Evolutionary conservation across 2,329 filamentous ascomycete genomes (phyloP), one percentile per base, ranked within the genome.

Genomic region (Dothideomycetes sp.): DNA sequence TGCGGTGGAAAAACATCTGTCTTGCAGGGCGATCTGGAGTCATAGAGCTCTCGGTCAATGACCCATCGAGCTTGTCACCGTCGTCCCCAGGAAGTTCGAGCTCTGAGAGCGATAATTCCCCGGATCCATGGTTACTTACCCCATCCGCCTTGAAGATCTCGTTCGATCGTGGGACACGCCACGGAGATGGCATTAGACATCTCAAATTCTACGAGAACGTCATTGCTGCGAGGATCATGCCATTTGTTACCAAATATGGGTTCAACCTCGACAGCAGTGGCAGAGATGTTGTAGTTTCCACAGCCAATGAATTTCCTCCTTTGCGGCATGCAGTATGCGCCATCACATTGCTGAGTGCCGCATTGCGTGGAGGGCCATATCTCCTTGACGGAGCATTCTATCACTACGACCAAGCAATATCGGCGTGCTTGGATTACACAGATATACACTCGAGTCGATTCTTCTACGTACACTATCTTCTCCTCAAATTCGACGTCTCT

Each of bases 281-380:
- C 4, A 32, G 37, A 14, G 45, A 47, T 37, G 27, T 34, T 5
- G 40, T 47, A 3, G 37, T 45, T 9, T 4, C 7, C 9, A 55
- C 72, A 49, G 67, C 70, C 19, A 56, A 54, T 24, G 61, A 50
- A 15, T 75, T 73, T 47, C 64, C 62, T 49, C 70, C 71, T 24
- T 62, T 76, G 40, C 67, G 69, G 37, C 68, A 75, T 50, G 71
- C 72, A 9, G 73, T 77, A 44, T 72, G 73, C 60, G 72, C 72
- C 4, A 55, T 76, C n/a, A 45, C 44, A 5, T 14, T 45, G 7
- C 34, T 45, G 12, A 43, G 41, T 19, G 69, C 69, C 17, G 71
- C 69, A 16, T 60, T 75, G 32, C 70, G 68, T 48, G 37, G 41
- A 4, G 31, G 37, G 15, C 32, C 37, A n/a, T 34, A 43, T 15